Base-by-base conservation (phyloP, 1,284 basidiomycete genomes). In the Calocybe gambosa region DNA sequence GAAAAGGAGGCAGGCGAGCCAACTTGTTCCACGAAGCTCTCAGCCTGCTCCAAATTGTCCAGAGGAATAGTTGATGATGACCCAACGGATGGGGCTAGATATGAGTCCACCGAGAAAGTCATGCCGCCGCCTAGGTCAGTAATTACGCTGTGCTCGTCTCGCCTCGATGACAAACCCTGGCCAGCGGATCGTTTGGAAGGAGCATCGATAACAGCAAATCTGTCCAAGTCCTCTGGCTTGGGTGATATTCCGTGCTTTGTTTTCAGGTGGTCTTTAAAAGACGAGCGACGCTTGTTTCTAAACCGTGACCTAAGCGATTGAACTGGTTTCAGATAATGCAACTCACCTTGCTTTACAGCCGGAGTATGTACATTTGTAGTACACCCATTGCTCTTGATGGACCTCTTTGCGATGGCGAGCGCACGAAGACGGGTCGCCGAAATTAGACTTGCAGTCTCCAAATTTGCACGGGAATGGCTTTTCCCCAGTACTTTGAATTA, bases 351-450 rank as follows among this genome's bases (percentile, higher is more conserved):
- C 74, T 29, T 54, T 62, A 54, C 81, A 82, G 25, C 60, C 59
- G 28, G 51, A 35, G 15, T 65, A 49, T 19, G 68, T 62, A 52
- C 80, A 85, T 31, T 57, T 57, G 53, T 73, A 79, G 13, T n/a
- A n/a, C n/a, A 60, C 61, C 9, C 65, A 66, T 23, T 62, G 48
- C 1, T 57, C 56, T 10, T 58, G 54, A 55, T 85, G 83, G 4
- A 63, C 71, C 58, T 85, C 82, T 57, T 73, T 77, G 41, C 68
- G 66, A 55, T 85, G 83, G 4, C 82, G 75, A 21, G 72, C 64
- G 49, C 77, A 64, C 33, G 82, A 84, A 0, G 83, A 84, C 5
- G 79, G 81, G 54, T 85, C 82, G 10, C 75, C 74, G 49, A 85
- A 85, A 10, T 62, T 58, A 23, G 69, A 64, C 5, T 39, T 50